These are phyloP conservation scores for Rubroboletus satanas DNA, from an alignment of 768 basidiomycete genomes.

Conservation along the genomic window DNA sequence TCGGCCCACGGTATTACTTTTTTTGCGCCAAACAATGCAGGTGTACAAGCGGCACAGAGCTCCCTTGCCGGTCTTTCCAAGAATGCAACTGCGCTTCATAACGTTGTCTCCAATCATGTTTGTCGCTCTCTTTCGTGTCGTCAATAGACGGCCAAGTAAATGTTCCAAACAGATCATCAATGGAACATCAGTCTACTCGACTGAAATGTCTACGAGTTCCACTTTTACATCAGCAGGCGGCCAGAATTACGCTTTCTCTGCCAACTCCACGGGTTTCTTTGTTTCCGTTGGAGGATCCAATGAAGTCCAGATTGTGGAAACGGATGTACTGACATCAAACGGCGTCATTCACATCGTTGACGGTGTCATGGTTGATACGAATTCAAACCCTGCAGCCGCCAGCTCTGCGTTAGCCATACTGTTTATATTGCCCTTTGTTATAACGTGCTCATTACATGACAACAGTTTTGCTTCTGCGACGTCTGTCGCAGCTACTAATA, in stretches of 20 bases:
- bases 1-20: slow-evolving; percentile 55
- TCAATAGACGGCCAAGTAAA: neutral
- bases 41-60: slow-evolving; percentile 38
- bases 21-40: slow-evolving; percentile 60
- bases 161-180: slow-evolving; percentile 51
- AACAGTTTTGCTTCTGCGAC: slow-evolving; percentile 44
- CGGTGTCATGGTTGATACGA: slow-evolving; percentile 46
- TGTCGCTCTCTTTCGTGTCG: slow-evolving; percentile 12
- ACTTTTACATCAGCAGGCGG: slow-evolving; percentile 56
- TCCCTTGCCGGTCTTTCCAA: slow-evolving; percentile 31
- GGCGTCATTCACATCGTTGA: slow-evolving; percentile 69
- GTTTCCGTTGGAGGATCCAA: slow-evolving; percentile 44
- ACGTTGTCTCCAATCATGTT: slow-evolving; percentile 60
- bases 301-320: slow-evolving; percentile 50
- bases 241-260: slow-evolving; percentile 44
- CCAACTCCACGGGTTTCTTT: slow-evolving; percentile 56
- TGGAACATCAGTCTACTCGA: slow-evolving; percentile 63
- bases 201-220: slow-evolving; percentile 34
- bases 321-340: slow-evolving; percentile 60
- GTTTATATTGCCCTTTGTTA: neutral
- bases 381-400: slow-evolving; percentile 41
- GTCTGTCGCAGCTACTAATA: slow-evolving; percentile 38
- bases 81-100: slow-evolving; percentile 45
- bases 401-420: slow-evolving; percentile 48
- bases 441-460: neutral